phyloP scores from a whole-genome alignment of 352 stramenopile genomes.

The Plasmopara halstedii region DNA sequence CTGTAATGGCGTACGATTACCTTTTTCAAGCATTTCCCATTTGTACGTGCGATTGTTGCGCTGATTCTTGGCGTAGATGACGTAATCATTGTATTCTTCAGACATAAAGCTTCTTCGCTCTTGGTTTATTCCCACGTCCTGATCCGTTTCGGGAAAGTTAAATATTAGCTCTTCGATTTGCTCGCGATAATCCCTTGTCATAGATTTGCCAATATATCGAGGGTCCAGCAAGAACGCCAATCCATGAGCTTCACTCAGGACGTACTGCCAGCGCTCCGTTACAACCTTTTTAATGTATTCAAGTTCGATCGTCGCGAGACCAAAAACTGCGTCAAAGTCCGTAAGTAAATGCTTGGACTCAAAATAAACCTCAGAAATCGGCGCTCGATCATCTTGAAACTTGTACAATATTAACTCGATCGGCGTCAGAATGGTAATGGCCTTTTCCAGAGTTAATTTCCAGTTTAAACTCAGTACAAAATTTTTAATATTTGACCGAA shows the following conservation, averaged over 20 bases:
- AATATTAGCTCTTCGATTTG: conserved; percentile 82
- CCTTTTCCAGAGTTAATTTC: conserved; percentile 76
- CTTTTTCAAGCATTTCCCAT: conserved; percentile 82
- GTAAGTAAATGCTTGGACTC: conserved; percentile 71
- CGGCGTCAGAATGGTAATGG: conserved; percentile 65
- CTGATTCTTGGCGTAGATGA: conserved; percentile 79
- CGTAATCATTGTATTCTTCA: conserved; percentile 71
- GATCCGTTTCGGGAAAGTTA: conserved; percentile 64
- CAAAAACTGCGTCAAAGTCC: conserved; percentile 72
- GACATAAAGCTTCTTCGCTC: conserved; percentile 62
- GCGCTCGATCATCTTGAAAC: conserved; percentile 71
- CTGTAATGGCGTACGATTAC: conserved; percentile 62
- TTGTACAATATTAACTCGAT: conserved; percentile 81
- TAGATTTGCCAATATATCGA: conserved; percentile 76
- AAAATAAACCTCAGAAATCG: conserved; percentile 80
- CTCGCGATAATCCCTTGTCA: conserved; percentile 74
- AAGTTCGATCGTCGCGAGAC: conserved; percentile 52
- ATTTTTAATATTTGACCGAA: conserved; percentile 58
- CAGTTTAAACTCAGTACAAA: conserved; percentile 69
- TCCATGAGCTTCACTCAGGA: conserved; percentile 65
- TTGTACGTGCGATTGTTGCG: conserved; percentile 73
- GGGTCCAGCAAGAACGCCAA: conserved; percentile 70
- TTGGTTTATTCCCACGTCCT: conserved; percentile 56
- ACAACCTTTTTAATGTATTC: conserved; percentile 80
- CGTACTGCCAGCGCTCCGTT: conserved; percentile 64